Percentiles rank a stretch among this genome's conserved stretches.
These are phyloP conservation scores for Halophytophthora polymorphica DNA, from an alignment of 352 stramenopile genomes.

Conservation along the genomic window DNA sequence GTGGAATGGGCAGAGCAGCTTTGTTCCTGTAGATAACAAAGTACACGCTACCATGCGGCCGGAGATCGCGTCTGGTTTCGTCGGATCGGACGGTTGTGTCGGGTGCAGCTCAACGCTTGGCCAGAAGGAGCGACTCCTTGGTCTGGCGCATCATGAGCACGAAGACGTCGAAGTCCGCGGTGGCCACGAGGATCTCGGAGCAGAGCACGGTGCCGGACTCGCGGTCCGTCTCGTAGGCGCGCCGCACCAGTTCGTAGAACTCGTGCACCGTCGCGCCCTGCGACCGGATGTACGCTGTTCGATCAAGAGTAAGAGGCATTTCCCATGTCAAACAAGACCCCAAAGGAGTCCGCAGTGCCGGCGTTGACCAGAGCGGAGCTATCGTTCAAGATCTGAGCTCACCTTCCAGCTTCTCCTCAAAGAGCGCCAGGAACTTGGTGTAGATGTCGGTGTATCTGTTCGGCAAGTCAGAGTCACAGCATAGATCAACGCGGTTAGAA, in stretches of 20 bases:
- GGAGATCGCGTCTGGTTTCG: too few relatives aligned
- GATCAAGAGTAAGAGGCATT: neutral
- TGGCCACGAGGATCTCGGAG: constrained; percentile 76
- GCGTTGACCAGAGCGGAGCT: too few relatives aligned
- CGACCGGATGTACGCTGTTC: constrained; percentile 52
- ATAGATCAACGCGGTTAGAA: neutral
- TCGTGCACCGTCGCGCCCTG: constrained; percentile 57
- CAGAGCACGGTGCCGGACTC: constrained; percentile 64
- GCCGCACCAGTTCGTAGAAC: constrained; percentile 62
- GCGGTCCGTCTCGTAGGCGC: constrained; percentile 52
- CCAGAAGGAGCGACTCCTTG: constrained; percentile 59
- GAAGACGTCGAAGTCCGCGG: constrained; percentile 78
- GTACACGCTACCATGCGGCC: too few relatives aligned
- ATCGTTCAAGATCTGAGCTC: neutral
- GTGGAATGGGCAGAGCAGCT: neutral
- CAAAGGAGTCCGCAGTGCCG: too few relatives aligned
- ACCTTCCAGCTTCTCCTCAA: constrained; percentile 81
- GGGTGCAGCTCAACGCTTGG: constrained; percentile 28
- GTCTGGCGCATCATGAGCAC: constrained; percentile 84
- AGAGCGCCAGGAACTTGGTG: constrained; percentile 70
- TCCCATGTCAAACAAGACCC: neutral
- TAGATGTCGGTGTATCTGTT: constrained; percentile 77
- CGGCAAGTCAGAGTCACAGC: neutral
- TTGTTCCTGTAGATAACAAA: too few relatives aligned
- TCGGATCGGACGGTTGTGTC: neutral